Percentiles rank a stretch among this genome's conserved stretches.
phyloP scores from a whole-genome alignment of 129 eudicot genomes.

The Logfia minima region DNA sequence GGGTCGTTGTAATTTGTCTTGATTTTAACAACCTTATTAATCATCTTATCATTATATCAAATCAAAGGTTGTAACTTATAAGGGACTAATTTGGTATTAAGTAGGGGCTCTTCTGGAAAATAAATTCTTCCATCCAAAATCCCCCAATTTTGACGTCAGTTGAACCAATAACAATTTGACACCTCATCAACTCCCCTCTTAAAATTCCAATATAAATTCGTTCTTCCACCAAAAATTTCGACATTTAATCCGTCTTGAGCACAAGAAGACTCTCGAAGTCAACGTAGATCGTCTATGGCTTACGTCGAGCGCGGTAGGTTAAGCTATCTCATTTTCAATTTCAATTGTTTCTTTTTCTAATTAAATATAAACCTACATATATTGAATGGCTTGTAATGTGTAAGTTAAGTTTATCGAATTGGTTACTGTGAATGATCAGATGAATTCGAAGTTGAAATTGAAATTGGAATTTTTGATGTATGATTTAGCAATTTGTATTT shows the following conservation, averaged over 20 bases:
- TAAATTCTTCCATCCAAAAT: not conserved
- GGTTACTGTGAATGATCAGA: not conserved
- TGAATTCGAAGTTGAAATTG: not conserved
- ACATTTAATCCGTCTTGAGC: not conserved
- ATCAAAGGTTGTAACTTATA: too few relatives aligned
- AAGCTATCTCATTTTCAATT: not conserved
- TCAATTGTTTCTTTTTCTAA: not conserved
- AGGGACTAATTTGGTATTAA: too few relatives aligned
- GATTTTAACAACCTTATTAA: too few relatives aligned
- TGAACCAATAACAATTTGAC: conserved; percentile 11
- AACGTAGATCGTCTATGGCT: conserved; percentile 26
- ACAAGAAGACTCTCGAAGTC: conserved; percentile 24
- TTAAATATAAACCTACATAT: not conserved
- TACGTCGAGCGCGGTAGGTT: conserved; percentile 36
- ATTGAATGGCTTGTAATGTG: not conserved
- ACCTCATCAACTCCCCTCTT: not conserved
- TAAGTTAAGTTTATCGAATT: not conserved
- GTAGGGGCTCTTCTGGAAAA: not conserved
- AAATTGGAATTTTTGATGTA: not conserved
- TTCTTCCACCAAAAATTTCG: not conserved
- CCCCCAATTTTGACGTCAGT: conserved; percentile 13
- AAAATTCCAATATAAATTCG: not conserved
- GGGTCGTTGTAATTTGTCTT: too few relatives aligned
- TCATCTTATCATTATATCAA: too few relatives aligned
- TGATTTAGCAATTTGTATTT: not conserved